Evolutionary conservation across 768 basidiomycete species (phyloP), one percentile per base, ranked within the genome.

Genomic region (Phaffia tasmanica): DNA sequence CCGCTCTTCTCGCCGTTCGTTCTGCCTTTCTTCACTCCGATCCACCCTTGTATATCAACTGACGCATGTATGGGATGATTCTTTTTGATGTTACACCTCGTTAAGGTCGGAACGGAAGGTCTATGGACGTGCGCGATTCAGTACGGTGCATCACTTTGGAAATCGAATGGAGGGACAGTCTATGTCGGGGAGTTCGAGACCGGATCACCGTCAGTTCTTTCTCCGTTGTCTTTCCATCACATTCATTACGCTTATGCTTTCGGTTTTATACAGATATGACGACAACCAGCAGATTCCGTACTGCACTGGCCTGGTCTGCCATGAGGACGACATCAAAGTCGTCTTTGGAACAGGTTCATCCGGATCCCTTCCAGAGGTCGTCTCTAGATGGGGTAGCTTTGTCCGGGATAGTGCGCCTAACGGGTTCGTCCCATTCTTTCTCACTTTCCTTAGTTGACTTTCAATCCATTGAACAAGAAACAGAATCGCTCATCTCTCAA

Each of bases 261-360:
- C 27, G 23, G 18, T 23, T 23, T 35, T 19, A 21, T 19, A 11
- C 50, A 63, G 62, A 5, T 65, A 65, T 32, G 56, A 48, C 0
- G 32, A 54, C 50, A 65, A 65, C 23, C 49, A n/a, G 6, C 32
- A 23, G n/a, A 65, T 65, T 42, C 29, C 57, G 0, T 67, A 54
- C 48, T 67, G 66, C 48, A 2, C 16, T 15, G 46, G 46, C 18
- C 29, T 46, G 14, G 66, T 67, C 23, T 62, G 61, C 32, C 66
- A 67, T 29, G 60, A 67, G 18, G 66, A 67, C 18, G 66, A 67
- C 30, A 67, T 67, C 55, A 49, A 47, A 53, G 11, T 67, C n/a
- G 19, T 25, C 25, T 57, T 57, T 42, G 16, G 18, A 2, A 29
- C 42, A 15, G 56, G 30, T 57, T 42, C 21, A 29, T 53, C 46